Conservation (phyloP, 2,329 filamentous ascomycete species). For the Fusarium domesticum region DNA sequence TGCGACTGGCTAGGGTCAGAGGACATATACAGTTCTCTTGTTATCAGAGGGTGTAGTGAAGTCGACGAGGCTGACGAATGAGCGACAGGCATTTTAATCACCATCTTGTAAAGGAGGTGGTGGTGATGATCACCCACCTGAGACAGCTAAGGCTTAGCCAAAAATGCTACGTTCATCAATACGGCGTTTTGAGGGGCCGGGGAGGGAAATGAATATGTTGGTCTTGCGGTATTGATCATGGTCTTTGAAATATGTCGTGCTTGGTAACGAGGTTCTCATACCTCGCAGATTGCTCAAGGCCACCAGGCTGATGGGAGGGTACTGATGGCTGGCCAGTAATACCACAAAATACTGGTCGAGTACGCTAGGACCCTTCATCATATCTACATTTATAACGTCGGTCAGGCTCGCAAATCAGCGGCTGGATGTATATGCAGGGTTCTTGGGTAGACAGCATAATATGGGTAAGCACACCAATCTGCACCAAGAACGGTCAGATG, state of each 20-base stretch:
- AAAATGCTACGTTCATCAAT: slow-evolving; percentile 9
- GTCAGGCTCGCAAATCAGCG: neutral
- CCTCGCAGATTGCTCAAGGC: neutral
- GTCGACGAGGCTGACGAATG: slow-evolving; percentile 17
- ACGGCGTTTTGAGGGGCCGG: slow-evolving; percentile 16
- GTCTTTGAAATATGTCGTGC: neutral
- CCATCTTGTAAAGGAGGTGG: slow-evolving; percentile 20
- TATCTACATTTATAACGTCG: too few relatives aligned
- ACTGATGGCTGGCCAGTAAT: neutral
- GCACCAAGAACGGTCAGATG: too few relatives aligned
- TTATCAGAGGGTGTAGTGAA: slow-evolving; percentile 15
- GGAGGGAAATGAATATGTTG: slow-evolving; percentile 1
- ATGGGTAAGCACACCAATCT: neutral
- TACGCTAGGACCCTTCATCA: too few relatives aligned
- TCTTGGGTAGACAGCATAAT: neutral
- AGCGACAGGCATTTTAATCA: slow-evolving; percentile 17
- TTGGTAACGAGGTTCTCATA: slow-evolving; percentile 1
- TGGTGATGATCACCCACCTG: slow-evolving; percentile 29
- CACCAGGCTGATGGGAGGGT: neutral
- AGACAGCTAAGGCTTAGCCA: slow-evolving; percentile 25
- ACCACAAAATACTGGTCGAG: too few relatives aligned
- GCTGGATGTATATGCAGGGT: neutral
- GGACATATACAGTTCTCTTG: slow-evolving; percentile 2
- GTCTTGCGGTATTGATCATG: slow-evolving; percentile 1
- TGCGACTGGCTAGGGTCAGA: slow-evolving; percentile 10